Evolutionary conservation across 176 grass and related monocot species (phyloP), one percentile per base, ranked within the genome.

Genomic region (Juncus effusus): DNA sequence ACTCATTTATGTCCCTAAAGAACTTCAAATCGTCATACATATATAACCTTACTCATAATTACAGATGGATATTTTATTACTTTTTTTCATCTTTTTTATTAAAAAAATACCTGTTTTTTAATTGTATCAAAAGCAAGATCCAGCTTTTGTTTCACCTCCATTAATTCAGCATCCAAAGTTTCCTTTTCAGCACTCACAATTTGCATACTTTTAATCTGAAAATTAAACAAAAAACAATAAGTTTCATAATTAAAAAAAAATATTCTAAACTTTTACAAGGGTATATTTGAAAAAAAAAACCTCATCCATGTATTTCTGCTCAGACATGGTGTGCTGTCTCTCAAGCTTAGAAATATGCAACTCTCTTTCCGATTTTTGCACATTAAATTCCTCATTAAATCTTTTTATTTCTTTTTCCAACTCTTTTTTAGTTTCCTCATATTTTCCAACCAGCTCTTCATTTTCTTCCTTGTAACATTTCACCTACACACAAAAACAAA

Each of bases 301-400:
- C 93, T 99, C 85, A 68, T 93, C 81, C 81, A 88, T 82, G 76
- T 81, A 99, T 62, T 74, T 99, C 73, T 66, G 76, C 64, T 93
- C 89, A 50, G 94, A 86, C 60, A 93, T 53, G 76, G 89, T 79
- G 35, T 89, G 73, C 57, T 99, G 86, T 40, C 74, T 79, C 78
- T 99, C 78, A 37, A 99, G 83, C 79, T 99, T 86, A 55, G 86
- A 99, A 66, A 93, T 80, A 13, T 90, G 85, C 7, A 77, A 69
- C 69, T 93, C 61, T 58, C 83, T 84, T 83, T 85, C 77, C 66
- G 85, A 93, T 80, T 79, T 99, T 13, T 92, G 77, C 66, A 63
- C 65, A 69, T 86, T 82, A 28, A 70, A 64, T 88, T 97, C 64
- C 77, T 87, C 88, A 76, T 99, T 84, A 64, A 82, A 80, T 78